phyloP scores from a whole-genome alignment of 2,329 filamentous ascomycete species.

The Alternaria hordeiaustralica region DNA sequence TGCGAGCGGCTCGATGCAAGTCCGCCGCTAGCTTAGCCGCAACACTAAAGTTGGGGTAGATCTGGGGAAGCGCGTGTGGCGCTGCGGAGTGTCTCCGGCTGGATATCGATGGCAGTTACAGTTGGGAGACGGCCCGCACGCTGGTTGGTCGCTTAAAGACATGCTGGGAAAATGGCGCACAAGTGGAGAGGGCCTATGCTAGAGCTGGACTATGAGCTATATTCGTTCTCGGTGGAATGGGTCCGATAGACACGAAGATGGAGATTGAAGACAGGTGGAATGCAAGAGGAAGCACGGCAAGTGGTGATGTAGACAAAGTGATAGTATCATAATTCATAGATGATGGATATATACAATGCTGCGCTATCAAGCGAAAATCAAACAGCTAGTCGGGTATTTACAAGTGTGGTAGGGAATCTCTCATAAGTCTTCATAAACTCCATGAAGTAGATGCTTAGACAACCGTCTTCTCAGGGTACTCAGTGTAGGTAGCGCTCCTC shows the following conservation, averaged over 20 bases:
- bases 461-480: constrained; percentile 27
- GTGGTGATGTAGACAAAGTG: neutral
- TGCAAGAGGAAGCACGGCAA: neutral
- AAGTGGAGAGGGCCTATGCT: neutral
- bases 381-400: neutral
- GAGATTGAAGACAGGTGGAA: neutral
- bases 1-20: neutral
- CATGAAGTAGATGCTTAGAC: neutral
- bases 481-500: constrained; percentile 42
- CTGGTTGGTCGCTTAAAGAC: neutral
- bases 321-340: constrained; percentile 2
- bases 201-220: neutral
- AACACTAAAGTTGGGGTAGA: neutral
- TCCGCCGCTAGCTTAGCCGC: neutral
- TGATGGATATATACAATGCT: neutral
- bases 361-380: neutral
- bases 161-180: neutral
- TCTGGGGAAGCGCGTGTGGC: neutral
- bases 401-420: neutral
- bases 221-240: neutral
- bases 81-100: neutral
- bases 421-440: neutral
- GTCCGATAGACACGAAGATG: neutral
- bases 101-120: neutral
- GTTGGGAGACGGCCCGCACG: neutral